Evolutionary conservation across 139 green algal genomes (phyloP).

Genomic region (Astrephomene gubernaculifera): DNA sequence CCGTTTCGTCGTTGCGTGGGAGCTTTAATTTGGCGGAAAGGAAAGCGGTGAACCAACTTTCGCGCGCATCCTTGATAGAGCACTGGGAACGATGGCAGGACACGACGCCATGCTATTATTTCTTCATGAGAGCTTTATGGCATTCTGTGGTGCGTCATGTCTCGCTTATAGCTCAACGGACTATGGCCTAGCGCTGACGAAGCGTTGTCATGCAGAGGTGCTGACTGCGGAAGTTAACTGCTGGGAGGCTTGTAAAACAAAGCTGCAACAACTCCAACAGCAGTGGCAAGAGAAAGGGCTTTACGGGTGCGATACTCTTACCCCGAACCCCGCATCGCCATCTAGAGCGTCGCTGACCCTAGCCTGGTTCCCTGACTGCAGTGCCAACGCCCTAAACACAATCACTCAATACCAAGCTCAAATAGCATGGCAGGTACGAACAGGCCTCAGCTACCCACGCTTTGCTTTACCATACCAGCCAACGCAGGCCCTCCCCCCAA

Average conservation of each 20-base stretch:
- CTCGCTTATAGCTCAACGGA: neutral
- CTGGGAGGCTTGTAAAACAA: slow-evolving; percentile 24
- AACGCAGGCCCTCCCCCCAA: too few relatives aligned
- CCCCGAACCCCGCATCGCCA: too few relatives aligned
- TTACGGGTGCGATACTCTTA: slow-evolving; percentile 50
- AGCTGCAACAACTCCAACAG: slow-evolving; percentile 33
- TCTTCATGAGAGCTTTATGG: slow-evolving; percentile 11
- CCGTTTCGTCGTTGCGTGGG: too few relatives aligned
- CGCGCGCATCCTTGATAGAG: too few relatives aligned
- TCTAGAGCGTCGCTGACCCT: too few relatives aligned
- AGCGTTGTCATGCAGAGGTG: slow-evolving; percentile 3
- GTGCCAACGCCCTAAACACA: slow-evolving; percentile 18
- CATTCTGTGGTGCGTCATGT: neutral
- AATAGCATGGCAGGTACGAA: slow-evolving; percentile 51
- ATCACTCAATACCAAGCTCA: slow-evolving; percentile 39
- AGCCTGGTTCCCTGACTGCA: neutral
- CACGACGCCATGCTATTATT: slow-evolving; percentile 3
- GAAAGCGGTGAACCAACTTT: too few relatives aligned
- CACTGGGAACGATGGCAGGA: neutral
- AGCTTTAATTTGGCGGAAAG: too few relatives aligned
- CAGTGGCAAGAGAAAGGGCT: slow-evolving; percentile 46
- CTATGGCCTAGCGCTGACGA: neutral
- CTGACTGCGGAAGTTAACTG: slow-evolving; percentile 5
- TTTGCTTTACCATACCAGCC: too few relatives aligned
- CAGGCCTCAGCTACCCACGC: too few relatives aligned